A percentile compares a stretch with the other conserved stretches of the same genome.
These are phyloP conservation scores for Chaetomium olivaceum DNA, from an alignment of 2,329 filamentous ascomycete species.

Conservation along the genomic window DNA sequence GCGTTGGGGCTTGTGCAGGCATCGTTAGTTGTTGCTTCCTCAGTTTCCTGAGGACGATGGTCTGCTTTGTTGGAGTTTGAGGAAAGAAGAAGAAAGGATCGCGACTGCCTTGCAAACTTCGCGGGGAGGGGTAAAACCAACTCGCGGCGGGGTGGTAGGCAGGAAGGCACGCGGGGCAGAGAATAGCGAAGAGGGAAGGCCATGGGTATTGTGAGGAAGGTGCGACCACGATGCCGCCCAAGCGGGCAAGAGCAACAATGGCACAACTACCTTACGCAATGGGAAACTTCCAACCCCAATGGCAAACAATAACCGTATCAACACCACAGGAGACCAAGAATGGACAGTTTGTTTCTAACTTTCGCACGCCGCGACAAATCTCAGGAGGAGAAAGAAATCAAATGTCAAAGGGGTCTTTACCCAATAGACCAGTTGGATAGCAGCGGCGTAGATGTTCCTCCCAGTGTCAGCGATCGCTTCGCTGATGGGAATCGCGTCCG, in stretches of 20 bases:
- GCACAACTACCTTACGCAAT: constrained; percentile 2
- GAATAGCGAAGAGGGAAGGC: neutral
- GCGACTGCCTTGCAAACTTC: neutral
- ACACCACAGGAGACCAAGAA: neutral
- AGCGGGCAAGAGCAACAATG: neutral
- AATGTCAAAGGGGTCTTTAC: constrained; percentile 21
- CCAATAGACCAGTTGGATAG: constrained; percentile 17
- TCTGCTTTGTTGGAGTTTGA: neutral
- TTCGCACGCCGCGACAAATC: constrained; percentile 17
- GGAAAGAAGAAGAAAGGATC: neutral
- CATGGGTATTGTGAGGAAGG: neutral
- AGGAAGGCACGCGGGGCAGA: neutral
- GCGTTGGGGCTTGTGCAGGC: constrained; percentile 27
- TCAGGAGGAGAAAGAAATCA: neutral
- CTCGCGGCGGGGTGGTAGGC: neutral
- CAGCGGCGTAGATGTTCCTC: constrained; percentile 3
- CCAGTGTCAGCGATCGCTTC: neutral
- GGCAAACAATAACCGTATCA: neutral
- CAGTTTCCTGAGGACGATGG: constrained; percentile 7
- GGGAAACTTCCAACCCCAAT: constrained; percentile 12
- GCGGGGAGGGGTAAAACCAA: neutral
- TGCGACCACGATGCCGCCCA: neutral
- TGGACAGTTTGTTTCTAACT: neutral
- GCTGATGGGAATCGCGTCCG: constrained; percentile 2
- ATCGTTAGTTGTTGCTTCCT: constrained; percentile 27